Conservation (phyloP, 768 basidiomycete species). For the Tulasnella sp. region DNA sequence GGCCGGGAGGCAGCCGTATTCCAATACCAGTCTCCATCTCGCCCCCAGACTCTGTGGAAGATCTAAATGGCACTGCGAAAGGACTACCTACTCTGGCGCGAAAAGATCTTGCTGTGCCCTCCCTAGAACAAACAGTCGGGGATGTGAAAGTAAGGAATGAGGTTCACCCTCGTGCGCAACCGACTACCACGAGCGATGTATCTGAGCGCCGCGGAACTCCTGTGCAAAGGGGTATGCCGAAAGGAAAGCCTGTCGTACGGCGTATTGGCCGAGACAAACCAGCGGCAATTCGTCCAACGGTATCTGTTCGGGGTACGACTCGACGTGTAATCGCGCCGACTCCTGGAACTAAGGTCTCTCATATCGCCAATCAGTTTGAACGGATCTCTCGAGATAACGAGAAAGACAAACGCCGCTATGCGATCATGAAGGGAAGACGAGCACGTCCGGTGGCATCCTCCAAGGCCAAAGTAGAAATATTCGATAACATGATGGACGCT, state of each 20-base stretch:
- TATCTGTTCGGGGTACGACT: background rate
- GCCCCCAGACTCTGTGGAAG: conserved; percentile 42
- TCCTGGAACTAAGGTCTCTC: conserved; percentile 63
- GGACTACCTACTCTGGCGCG: too few species aligned
- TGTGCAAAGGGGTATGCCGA: background rate
- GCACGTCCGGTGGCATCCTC: conserved; percentile 86
- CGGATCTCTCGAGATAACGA: conserved; percentile 53
- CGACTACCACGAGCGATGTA: too few species aligned
- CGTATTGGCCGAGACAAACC: background rate
- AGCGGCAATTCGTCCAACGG: background rate
- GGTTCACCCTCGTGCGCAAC: too few species aligned
- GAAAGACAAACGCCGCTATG: conserved; percentile 63
- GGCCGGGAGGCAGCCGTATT: conserved; percentile 2
- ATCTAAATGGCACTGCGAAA: conserved; percentile 41
- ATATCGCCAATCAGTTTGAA: conserved; percentile 85
- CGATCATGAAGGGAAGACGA: conserved; percentile 74
- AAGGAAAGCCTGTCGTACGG: conserved; percentile 5
- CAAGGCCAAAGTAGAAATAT: conserved; percentile 74
- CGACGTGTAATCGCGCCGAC: conserved; percentile 8
- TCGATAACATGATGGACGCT: conserved; percentile 84
- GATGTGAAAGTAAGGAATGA: too few species aligned
- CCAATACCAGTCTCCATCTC: conserved; percentile 21
- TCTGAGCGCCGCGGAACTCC: too few species aligned
- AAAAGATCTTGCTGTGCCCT: too few species aligned
- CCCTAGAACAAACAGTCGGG: too few species aligned